Percentiles rank a stretch among this genome's conserved stretches.
phyloP scores from a whole-genome alignment of 495 filamentous ascomycete species.

The Bacidia gigantensis region DNA sequence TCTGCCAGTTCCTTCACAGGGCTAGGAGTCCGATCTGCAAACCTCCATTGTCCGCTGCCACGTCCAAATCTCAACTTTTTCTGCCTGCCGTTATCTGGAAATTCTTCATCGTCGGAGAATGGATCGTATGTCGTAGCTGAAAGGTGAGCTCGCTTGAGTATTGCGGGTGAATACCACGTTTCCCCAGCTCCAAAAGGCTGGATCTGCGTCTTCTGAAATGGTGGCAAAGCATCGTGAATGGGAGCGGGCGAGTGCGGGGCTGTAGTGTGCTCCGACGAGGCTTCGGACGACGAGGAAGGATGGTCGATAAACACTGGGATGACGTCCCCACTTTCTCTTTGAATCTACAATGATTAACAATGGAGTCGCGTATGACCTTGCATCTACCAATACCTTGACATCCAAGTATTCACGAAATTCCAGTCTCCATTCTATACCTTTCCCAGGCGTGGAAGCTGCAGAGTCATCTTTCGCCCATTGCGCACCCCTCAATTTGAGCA shows the following conservation, averaged over 20 bases:
- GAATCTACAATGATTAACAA: slow-evolving; percentile 19
- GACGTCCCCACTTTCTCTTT: slow-evolving; percentile 21
- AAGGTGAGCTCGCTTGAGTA: slow-evolving; percentile 49
- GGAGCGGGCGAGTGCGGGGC: slow-evolving; percentile 6
- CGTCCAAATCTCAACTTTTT: slow-evolving; percentile 65
- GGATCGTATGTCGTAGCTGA: slow-evolving; percentile 48
- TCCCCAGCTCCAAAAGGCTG: slow-evolving; percentile 9
- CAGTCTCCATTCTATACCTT: slow-evolving; percentile 62
- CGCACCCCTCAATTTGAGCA: slow-evolving; percentile 52
- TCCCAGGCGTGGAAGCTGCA: slow-evolving; percentile 44
- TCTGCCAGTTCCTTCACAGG: slow-evolving; percentile 36
- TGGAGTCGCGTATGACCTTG: not conserved
- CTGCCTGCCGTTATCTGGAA: slow-evolving; percentile 44
- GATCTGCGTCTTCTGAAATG: not conserved
- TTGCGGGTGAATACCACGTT: slow-evolving; percentile 63
- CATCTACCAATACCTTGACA: slow-evolving; percentile 56
- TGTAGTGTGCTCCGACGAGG: slow-evolving; percentile 3
- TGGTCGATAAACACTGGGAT: slow-evolving; percentile 36
- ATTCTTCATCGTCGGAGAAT: slow-evolving; percentile 57
- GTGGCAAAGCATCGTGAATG: slow-evolving; percentile 1
- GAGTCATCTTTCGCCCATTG: slow-evolving; percentile 39
- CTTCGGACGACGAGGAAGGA: slow-evolving; percentile 18
- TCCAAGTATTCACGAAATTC: slow-evolving; percentile 41
- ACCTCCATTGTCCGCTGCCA: slow-evolving; percentile 53
- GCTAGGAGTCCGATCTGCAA: slow-evolving; percentile 51